Evolutionary conservation across 208 protist genomes (phyloP).

Genomic region (Spongospora subterranea): DNA sequence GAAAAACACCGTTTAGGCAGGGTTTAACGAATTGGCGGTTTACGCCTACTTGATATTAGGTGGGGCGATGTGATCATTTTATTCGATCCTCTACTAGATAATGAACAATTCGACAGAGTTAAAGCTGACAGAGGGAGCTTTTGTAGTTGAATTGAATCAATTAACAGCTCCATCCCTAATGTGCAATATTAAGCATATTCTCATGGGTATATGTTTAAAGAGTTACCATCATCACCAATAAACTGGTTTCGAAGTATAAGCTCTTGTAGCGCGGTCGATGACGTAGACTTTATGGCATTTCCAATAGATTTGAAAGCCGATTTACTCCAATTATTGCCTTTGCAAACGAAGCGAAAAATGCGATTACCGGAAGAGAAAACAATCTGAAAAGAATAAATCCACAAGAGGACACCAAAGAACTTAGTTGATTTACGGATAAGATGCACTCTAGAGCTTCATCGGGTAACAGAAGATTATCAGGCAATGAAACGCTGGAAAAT

Average conservation of each 20-base stretch:
- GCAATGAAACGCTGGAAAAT: background rate
- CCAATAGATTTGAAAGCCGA: background rate
- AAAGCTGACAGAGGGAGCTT: background rate
- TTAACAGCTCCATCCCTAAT: conserved; percentile 1
- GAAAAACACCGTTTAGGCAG: background rate
- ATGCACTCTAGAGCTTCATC: background rate
- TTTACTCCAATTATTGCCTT: conserved; percentile 34
- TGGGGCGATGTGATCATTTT: background rate
- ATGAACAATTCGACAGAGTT: background rate
- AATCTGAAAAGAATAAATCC: background rate
- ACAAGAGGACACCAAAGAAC: background rate
- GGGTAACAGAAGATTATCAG: conserved; percentile 15
- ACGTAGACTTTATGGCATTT: background rate
- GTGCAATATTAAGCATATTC: background rate
- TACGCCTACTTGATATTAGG: background rate
- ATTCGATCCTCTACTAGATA: background rate
- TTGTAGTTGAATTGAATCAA: background rate
- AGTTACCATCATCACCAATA: conserved; percentile 9
- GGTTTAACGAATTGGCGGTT: background rate
- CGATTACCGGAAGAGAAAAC: background rate
- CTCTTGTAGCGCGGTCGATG: background rate
- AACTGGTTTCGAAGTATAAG: conserved; percentile 1
- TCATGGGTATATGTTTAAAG: no score
- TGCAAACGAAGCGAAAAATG: background rate
- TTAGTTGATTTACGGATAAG: background rate